A percentile compares a stretch with the other conserved stretches of the same genome.
Evolutionary conservation across 176 grass and related monocot genomes (phyloP).

Genomic region (Ensete ventricosum): DNA sequence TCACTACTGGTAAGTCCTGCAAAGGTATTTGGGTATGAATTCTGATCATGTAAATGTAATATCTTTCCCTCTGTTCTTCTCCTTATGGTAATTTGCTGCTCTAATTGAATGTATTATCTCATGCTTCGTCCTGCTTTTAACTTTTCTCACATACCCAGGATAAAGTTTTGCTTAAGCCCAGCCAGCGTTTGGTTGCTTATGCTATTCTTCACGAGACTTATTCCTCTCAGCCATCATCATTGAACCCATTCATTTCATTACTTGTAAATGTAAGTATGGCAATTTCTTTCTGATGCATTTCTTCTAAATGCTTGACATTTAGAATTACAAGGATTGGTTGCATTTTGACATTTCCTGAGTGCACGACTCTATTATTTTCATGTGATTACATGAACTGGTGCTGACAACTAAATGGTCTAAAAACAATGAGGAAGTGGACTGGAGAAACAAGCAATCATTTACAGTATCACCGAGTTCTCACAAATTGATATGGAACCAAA

Average conservation of each 20-base stretch:
- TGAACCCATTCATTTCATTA: slow-evolving; percentile 65
- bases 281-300: neutral
- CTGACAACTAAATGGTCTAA: too few species aligned
- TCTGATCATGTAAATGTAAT: neutral
- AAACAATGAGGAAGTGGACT: too few species aligned
- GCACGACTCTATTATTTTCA: too few species aligned
- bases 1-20: neutral
- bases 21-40: neutral
- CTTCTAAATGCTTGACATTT: neutral
- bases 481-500: too few species aligned
- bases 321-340: neutral
- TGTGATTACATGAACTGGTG: too few species aligned
- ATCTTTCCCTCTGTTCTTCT: slow-evolving; percentile 10
- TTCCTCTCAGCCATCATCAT: slow-evolving; percentile 43
- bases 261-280: slow-evolving; percentile 64
- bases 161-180: slow-evolving; percentile 62
- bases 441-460: too few species aligned
- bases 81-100: slow-evolving; percentile 3
- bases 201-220: slow-evolving; percentile 62
- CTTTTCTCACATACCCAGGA: slow-evolving; percentile 39
- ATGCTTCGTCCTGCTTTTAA: slow-evolving; percentile 1
- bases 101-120: neutral
- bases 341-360: neutral
- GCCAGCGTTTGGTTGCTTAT: slow-evolving; percentile 85
- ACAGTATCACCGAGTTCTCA: too few species aligned